Evolutionary conservation across 1,284 basidiomycete genomes (phyloP).

Genomic region (Ceratobasidium sp.): DNA sequence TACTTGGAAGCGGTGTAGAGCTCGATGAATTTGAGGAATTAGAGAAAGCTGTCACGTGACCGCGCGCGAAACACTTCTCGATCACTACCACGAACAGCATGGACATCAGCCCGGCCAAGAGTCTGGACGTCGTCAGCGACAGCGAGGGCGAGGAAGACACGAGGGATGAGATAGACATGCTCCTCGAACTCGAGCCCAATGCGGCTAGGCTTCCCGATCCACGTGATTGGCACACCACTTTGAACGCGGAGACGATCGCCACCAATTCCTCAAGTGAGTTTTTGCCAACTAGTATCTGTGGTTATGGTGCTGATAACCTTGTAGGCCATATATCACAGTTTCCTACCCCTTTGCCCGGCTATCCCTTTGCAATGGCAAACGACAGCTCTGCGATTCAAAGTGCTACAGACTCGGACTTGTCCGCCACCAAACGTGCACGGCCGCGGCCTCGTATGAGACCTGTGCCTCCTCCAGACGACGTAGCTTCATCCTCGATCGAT

Average conservation of each 20-base stretch:
- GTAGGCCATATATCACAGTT: slow-evolving; percentile 34
- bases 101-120: slow-evolving; percentile 32
- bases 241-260: slow-evolving; percentile 22
- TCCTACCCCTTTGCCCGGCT: not conserved
- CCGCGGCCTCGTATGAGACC: slow-evolving; percentile 31
- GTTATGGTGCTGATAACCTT: not conserved
- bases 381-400: slow-evolving; percentile 19
- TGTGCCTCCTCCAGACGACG: slow-evolving; percentile 21
- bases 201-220: slow-evolving; percentile 27
- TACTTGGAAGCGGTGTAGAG: slow-evolving; percentile 5
- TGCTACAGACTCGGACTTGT: slow-evolving; percentile 3
- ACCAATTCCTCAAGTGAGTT: slow-evolving; percentile 30
- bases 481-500: slow-evolving; percentile 18
- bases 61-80: slow-evolving; percentile 8
- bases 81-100: slow-evolving; percentile 16
- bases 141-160: slow-evolving; percentile 33
- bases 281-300: not conserved
- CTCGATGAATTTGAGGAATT: not conserved
- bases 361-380: not conserved
- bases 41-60: slow-evolving; percentile 25
- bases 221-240: slow-evolving; percentile 16
- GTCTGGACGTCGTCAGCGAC: slow-evolving; percentile 23
- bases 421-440: slow-evolving; percentile 33
- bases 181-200: slow-evolving; percentile 19
- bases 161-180: not conserved